Evolutionary conservation across 257 asterid species (phyloP), one percentile per base, ranked within the genome.

Genomic region (Lycium barbarum): DNA sequence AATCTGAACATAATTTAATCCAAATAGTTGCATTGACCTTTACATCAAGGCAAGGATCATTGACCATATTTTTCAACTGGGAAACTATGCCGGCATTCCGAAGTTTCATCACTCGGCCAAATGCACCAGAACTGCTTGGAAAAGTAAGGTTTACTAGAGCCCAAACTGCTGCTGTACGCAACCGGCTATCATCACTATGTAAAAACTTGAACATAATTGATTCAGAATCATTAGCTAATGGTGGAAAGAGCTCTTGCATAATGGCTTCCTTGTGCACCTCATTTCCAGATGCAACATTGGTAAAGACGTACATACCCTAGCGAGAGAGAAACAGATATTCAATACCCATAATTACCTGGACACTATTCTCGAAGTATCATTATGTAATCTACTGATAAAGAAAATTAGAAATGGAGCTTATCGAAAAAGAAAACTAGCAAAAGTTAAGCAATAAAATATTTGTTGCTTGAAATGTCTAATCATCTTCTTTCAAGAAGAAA

Each of bases 231-330:
- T 84, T 87, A 59, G 87, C 86, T 45, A 84, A 84, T 68, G 86
- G 84, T 38, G 92, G 92, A 68, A 93, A 92, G 79, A 95, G 92
- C 87, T 90, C 89, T 84, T 84, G 87, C 98, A 96, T 93, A 78
- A 95, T 94, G 2, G 95, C 98, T 91, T 93, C 97, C 91, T 93
- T 93, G 87, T 94, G 99, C 87, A 86, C 88, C 89, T 93, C 99
- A 85, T 88, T 91, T 61, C 99, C 98, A 68, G 99, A 96, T 85
- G 98, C 95, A 85, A 93, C 89, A 68, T 96, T 96, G 90, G 89
- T 87, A 36, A 96, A 93, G 76, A 93, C 81, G 85, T 91, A 92
- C 98, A 95, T 91, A 40, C 91, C 97, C 99, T 96, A 88, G 63
- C 4, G 53, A 38, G 36, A 57, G 18, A 55, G 18, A 61, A 12